Base-by-base conservation (phyloP, 768 basidiomycete species). In the Naematelia aurantialba region DNA sequence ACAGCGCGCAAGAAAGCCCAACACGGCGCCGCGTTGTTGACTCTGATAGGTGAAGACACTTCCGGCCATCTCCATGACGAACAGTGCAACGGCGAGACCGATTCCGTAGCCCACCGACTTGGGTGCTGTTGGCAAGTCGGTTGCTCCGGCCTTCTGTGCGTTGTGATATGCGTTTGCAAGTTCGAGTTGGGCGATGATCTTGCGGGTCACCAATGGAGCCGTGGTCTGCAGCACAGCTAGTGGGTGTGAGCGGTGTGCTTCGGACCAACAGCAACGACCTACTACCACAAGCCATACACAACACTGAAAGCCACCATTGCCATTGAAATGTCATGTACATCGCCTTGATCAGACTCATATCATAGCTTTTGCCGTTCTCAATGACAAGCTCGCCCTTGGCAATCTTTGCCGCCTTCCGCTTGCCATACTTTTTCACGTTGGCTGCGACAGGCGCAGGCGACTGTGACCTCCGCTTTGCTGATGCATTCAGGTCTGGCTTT, bases 11-110 rank as follows among this genome's bases (percentile, higher is more conserved):
- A 59, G 50, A 31, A 42, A 60, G 12, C 65, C 65, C 31, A 61
- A 54, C n/a, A 51, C 45, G 10, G 49, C 24, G 2, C 48, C 44
- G 24, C 51, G 31, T 0, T 85, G 85, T 5, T 83, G 76, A 14
- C 83, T 79, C 17, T 65, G 39, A 19, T 45, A 50, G 17, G 58
- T 49, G 14, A 66, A 60, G 13, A 59, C 12, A 3, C 46, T 29
- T 13, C 56, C 52, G 45, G 51, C 49, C 12, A 49, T 55, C 34
- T 57, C 22, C 59, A 60, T 57, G 27, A 50, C 34, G 25, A 58
- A 55, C 2, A 59, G 21, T 12, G 24, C 58, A 11, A 56, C 24
- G 5, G 52, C 42, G 11, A 63, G 22, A 5, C 65, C 65, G 50
- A 63, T 50, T 19, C 58, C 58, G 45, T 55, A 56, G 21, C 57